Evolutionary conservation across 495 filamentous ascomycete genomes (phyloP).

Genomic region (Aspergillus egyptiacus): DNA sequence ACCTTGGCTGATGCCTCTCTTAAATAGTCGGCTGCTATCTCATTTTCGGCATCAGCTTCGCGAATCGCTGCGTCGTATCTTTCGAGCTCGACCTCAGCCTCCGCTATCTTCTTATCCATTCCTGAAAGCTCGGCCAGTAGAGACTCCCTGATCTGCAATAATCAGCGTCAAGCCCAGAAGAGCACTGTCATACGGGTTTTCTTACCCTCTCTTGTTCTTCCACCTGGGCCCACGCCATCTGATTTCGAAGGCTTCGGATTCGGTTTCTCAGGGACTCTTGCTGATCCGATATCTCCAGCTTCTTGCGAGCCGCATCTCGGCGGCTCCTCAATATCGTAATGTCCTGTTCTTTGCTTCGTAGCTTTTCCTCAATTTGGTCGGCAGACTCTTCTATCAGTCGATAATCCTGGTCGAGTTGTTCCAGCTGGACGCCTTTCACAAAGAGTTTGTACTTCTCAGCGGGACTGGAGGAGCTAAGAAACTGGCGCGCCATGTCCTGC

Average conservation of each 20-base stretch:
- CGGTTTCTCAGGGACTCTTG: conserved; percentile 51
- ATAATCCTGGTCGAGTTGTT: conserved; percentile 90
- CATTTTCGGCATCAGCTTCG: conserved; percentile 39
- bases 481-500: conserved; percentile 91
- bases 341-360: conserved; percentile 44
- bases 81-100: conserved; percentile 33
- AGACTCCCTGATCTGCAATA: conserved; percentile 29
- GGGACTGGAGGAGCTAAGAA: conserved; percentile 77
- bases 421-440: conserved; percentile 88
- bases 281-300: conserved; percentile 52
- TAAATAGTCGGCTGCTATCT: conserved; percentile 51
- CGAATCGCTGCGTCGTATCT: conserved; percentile 39
- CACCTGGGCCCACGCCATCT: conserved; percentile 72
- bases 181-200: background rate
- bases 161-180: conserved; percentile 3
- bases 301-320: conserved; percentile 42
- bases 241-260: conserved; percentile 44
- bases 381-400: conserved; percentile 63
- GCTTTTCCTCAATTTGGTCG: conserved; percentile 61
- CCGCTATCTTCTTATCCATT: conserved; percentile 36
- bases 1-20: conserved; percentile 45
- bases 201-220: conserved; percentile 47
- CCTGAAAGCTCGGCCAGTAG: conserved; percentile 29
- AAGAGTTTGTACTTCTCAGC: conserved; percentile 94
- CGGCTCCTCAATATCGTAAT: conserved; percentile 40